These are phyloP conservation scores for Azolla pinnata DNA, from an alignment of 75 land plant species.

Conservation along the genomic window DNA sequence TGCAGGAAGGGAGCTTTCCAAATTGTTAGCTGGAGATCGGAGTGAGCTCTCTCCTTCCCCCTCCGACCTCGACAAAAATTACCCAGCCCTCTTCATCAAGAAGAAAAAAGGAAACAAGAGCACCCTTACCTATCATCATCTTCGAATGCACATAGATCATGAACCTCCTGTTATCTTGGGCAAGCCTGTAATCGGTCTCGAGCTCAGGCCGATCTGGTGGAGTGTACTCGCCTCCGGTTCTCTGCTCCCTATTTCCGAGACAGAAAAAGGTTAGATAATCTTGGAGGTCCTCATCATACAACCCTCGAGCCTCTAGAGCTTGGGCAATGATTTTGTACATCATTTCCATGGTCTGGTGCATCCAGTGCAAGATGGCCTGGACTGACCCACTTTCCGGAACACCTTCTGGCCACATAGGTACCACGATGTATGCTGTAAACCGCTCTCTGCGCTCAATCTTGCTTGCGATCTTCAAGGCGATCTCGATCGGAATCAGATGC, in stretches of 20 bases:
- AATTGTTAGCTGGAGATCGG: no score
- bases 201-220: constrained; percentile 60
- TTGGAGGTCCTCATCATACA: constrained; percentile 40
- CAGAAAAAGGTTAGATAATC: constrained; percentile 84
- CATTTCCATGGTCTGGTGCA: constrained; percentile 83
- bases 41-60: no score
- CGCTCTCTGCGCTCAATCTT: constrained; percentile 83
- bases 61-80: no score
- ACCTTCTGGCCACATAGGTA: constrained; percentile 95
- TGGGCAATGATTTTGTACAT: constrained; percentile 62
- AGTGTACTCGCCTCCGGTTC: constrained; percentile 54
- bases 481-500: constrained; percentile 69
- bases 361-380: constrained; percentile 81
- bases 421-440: constrained; percentile 67
- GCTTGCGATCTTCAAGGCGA: constrained; percentile 69
- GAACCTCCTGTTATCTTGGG: constrained; percentile 69
- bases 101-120: no score
- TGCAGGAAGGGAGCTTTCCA: no score
- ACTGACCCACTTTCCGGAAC: constrained; percentile 63
- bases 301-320: constrained; percentile 49
- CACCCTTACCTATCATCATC: constrained; percentile 81
- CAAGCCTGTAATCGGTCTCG: constrained; percentile 52
- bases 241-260: constrained; percentile 64
- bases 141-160: constrained; percentile 91
- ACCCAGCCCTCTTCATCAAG: no score